phyloP scores from a whole-genome alignment of 768 basidiomycete genomes.

The Naematelia aurantialba region DNA sequence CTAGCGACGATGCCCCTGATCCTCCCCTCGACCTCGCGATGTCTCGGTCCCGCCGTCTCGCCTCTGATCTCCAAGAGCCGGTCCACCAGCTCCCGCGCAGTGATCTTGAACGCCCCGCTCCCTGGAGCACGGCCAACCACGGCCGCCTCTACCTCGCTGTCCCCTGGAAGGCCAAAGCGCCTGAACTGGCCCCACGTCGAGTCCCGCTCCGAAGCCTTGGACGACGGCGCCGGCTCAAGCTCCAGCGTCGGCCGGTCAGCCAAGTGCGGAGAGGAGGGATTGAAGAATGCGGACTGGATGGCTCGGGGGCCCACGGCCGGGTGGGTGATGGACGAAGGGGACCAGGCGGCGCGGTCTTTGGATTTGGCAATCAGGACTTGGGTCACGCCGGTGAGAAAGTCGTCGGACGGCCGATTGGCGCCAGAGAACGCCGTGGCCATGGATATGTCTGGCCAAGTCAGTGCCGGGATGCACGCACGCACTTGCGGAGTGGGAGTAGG shows the following conservation, averaged over 20 bases:
- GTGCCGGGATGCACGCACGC: too few species aligned
- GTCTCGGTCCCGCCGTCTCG: conserved; percentile 54
- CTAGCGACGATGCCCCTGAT: conserved; percentile 70
- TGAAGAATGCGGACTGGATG: conserved; percentile 68
- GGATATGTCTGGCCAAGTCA: conserved; percentile 57
- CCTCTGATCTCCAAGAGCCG: conserved; percentile 58
- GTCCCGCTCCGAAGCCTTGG: conserved; percentile 28
- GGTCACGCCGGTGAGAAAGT: conserved; percentile 78
- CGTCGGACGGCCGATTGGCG: conserved; percentile 49
- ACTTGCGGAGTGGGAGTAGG: neutral
- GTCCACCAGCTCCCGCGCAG: conserved; percentile 62
- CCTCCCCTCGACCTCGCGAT: conserved; percentile 61
- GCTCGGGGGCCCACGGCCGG: conserved; percentile 56
- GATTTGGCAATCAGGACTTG: conserved; percentile 61
- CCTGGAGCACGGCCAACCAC: conserved; percentile 64
- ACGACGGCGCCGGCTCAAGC: conserved; percentile 33
- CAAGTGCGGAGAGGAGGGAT: conserved; percentile 52
- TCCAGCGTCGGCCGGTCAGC: conserved; percentile 12
- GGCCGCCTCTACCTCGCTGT: conserved; percentile 64
- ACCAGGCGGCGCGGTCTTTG: conserved; percentile 60
- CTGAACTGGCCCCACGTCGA: conserved; percentile 54
- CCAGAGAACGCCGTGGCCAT: conserved; percentile 80
- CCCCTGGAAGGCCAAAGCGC: conserved; percentile 63
- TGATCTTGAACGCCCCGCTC: conserved; percentile 63
- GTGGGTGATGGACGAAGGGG: conserved; percentile 63